Conservation (phyloP, 768 basidiomycete species). For the Trametes sanguinea region DNA sequence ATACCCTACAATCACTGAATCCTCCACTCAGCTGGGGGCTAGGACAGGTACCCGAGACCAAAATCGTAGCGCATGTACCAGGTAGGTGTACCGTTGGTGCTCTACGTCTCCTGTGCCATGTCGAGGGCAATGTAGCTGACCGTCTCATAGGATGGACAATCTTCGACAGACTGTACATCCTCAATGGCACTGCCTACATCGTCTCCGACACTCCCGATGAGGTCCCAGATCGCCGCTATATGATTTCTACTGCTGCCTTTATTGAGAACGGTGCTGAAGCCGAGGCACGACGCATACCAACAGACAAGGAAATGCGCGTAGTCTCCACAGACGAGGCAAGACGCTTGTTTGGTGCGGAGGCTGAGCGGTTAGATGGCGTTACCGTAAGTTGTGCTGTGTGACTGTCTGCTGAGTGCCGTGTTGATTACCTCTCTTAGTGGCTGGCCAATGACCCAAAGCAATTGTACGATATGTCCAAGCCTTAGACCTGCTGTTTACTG, state of each 20-base stretch:
- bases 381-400: conserved; percentile 48
- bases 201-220: conserved; percentile 71
- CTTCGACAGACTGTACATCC: conserved; percentile 78
- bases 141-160: conserved; percentile 78
- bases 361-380: conserved; percentile 74
- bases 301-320: conserved; percentile 76
- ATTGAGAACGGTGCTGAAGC: conserved; percentile 61
- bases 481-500: neutral
- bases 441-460: conserved; percentile 84
- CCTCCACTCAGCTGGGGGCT: conserved; percentile 31
- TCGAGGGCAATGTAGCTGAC: conserved; percentile 3
- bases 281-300: conserved; percentile 63
- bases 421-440: conserved; percentile 48
- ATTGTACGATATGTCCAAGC: conserved; percentile 53
- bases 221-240: conserved; percentile 64
- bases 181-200: conserved; percentile 81
- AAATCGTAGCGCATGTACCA: conserved; percentile 64
- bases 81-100: conserved; percentile 28
- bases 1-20: conserved; percentile 28
- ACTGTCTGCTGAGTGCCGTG: conserved; percentile 1
- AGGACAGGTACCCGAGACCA: conserved; percentile 54
- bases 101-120: neutral
- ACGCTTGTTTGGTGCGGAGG: conserved; percentile 69
- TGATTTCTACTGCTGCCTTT: conserved; percentile 68
- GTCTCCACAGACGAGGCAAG: conserved; percentile 70